Evolutionary conservation across 2,329 filamentous ascomycete species (phyloP).

Genomic region (Epichloe hybrida): DNA sequence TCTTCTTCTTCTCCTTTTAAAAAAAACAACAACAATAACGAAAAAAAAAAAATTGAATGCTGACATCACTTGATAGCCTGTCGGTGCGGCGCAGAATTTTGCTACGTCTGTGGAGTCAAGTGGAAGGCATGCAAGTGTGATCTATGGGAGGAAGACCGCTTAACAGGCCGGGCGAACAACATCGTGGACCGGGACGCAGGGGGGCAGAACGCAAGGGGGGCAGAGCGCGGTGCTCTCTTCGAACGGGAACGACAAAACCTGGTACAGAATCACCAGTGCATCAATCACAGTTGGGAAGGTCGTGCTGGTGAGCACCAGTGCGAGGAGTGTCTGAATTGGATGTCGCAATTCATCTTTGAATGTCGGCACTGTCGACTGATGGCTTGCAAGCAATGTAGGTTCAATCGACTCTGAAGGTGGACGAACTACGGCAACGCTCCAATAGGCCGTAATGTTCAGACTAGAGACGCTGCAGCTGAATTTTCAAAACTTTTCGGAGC

Average conservation of each 20-base stretch:
- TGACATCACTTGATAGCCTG: conserved; percentile 22
- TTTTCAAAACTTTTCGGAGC: too few species aligned
- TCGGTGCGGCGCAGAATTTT: conserved; percentile 33
- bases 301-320: not conserved
- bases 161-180: not conserved
- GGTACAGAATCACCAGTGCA: not conserved
- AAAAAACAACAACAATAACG: too few species aligned
- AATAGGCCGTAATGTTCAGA: too few species aligned
- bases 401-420: not conserved
- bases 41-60: not conserved
- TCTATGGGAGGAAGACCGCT: conserved; percentile 22
- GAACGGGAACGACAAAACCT: not conserved
- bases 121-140: conserved; percentile 28
- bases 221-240: not conserved
- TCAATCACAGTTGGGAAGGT: not conserved
- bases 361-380: conserved; percentile 29
- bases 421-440: too few species aligned
- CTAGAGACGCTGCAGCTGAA: too few species aligned
- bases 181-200: not conserved
- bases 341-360: conserved; percentile 30
- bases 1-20: too few species aligned
- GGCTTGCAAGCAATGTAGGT: conserved; percentile 30
- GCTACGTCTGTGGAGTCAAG: conserved; percentile 29
- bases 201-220: not conserved
- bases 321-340: conserved; percentile 6